These are phyloP conservation scores for Catenaria anguillulae DNA, from an alignment of 371 early-diverging fungal species.

Conservation along the genomic window DNA sequence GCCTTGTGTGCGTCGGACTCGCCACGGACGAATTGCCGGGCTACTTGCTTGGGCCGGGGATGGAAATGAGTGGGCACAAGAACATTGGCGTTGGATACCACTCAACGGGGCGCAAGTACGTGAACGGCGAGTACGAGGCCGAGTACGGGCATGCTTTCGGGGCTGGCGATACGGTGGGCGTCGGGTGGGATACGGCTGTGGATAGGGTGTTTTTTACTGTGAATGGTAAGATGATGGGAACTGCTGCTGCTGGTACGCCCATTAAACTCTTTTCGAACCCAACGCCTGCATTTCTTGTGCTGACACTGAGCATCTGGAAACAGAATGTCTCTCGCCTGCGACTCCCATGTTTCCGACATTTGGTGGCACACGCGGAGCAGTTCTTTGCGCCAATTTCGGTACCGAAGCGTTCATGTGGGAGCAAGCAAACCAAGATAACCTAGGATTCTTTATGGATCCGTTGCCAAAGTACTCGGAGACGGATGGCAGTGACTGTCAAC, in stretches of 20 bases:
- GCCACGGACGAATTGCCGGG: background rate
- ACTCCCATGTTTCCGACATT: background rate
- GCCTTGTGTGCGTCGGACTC: background rate
- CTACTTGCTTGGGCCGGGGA: background rate
- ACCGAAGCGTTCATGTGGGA: background rate
- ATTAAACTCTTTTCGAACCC: no score
- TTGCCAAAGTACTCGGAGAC: no score
- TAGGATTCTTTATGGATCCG: no score
- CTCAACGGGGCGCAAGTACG: background rate
- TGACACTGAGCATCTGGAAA: no score
- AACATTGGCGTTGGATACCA: background rate
- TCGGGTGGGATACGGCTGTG: background rate
- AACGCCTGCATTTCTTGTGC: no score
- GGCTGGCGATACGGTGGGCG: background rate
- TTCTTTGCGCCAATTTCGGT: background rate
- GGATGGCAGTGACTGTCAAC: no score
- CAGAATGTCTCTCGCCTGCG: no score
- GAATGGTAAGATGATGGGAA: background rate
- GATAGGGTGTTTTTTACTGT: background rate
- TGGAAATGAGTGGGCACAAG: background rate
- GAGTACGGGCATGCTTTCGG: background rate
- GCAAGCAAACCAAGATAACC: background rate
- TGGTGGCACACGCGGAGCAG: background rate
- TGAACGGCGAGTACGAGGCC: background rate
- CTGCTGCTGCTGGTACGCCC: background rate